Percentiles rank a stretch among this genome's conserved stretches.
These are phyloP conservation scores for Linum tenue DNA, from an alignment of 345 rosid species.

Conservation along the genomic window DNA sequence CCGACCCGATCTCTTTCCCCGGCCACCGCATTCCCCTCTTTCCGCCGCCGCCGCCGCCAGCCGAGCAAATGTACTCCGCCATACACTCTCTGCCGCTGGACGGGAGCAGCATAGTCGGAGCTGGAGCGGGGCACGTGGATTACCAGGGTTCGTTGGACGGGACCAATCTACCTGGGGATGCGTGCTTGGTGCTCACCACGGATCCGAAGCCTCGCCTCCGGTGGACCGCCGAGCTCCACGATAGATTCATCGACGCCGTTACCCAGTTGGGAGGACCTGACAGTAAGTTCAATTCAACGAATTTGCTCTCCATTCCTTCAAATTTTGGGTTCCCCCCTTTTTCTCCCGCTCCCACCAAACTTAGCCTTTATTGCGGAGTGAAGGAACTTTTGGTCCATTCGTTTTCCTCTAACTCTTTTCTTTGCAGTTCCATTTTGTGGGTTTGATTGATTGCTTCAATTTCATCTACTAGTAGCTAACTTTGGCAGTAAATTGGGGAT, in stretches of 20 bases:
- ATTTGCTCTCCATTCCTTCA: too few species aligned
- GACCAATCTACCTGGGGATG: conserved; percentile 54
- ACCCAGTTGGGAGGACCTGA: conserved; percentile 96
- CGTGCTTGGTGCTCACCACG: conserved; percentile 75
- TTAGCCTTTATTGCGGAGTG: too few species aligned
- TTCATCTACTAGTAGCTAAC: neutral
- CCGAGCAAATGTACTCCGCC: conserved; percentile 55
- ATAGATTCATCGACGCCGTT: conserved; percentile 82
- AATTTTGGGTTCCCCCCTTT: neutral
- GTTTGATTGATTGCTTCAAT: neutral
- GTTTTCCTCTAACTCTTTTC: neutral
- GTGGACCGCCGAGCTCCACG: conserved; percentile 95
- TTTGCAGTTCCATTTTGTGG: neutral
- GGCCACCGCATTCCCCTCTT: neutral
- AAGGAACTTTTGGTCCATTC: too few species aligned
- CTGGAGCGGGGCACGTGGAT: conserved; percentile 25
- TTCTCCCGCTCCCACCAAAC: neutral
- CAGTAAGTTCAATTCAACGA: conserved; percentile 34
- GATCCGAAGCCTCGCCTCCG: conserved; percentile 98
- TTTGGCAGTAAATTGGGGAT: neutral
- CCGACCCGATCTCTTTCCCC: neutral
- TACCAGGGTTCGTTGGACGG: conserved; percentile 54
- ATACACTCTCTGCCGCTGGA: conserved; percentile 65
- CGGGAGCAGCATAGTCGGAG: conserved; percentile 17
- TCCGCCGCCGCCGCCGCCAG: neutral